Evolutionary conservation across 2,329 filamentous ascomycete species (phyloP).

Genomic region (Aureobasidium sp.): DNA sequence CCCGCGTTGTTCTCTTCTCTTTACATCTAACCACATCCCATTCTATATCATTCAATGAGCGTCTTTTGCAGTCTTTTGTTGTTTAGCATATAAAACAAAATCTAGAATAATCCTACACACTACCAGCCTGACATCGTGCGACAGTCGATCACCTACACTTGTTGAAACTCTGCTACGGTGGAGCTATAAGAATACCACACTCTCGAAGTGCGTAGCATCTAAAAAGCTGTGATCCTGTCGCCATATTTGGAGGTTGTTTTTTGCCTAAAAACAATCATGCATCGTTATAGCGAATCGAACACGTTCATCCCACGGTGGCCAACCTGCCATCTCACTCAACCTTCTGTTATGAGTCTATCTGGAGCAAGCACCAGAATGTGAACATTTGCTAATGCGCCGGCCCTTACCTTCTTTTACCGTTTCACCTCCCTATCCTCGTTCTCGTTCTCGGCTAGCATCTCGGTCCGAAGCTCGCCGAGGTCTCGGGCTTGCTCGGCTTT

Average conservation of each 20-base stretch:
- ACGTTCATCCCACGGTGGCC: too few species aligned
- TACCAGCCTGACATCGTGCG: not conserved
- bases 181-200: too few species aligned
- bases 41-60: not conserved
- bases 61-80: not conserved
- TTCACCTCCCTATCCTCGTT: not conserved
- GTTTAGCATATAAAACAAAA: not conserved
- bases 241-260: too few species aligned
- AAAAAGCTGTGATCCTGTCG: too few species aligned
- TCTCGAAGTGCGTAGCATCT: too few species aligned
- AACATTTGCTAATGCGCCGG: not conserved
- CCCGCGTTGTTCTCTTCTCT: not conserved
- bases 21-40: not conserved
- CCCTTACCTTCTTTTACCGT: not conserved
- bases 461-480: not conserved
- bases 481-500: not conserved
- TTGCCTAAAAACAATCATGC: too few species aligned
- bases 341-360: too few species aligned
- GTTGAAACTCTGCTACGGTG: too few species aligned
- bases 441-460: not conserved
- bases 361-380: not conserved
- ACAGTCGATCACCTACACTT: not conserved
- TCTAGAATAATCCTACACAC: not conserved
- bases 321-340: too few species aligned
- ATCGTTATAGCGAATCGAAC: too few species aligned